Evolutionary conservation across 306 rosid genomes (phyloP), one percentile per base, ranked within the genome.

Genomic region (Fragaria vesca): DNA sequence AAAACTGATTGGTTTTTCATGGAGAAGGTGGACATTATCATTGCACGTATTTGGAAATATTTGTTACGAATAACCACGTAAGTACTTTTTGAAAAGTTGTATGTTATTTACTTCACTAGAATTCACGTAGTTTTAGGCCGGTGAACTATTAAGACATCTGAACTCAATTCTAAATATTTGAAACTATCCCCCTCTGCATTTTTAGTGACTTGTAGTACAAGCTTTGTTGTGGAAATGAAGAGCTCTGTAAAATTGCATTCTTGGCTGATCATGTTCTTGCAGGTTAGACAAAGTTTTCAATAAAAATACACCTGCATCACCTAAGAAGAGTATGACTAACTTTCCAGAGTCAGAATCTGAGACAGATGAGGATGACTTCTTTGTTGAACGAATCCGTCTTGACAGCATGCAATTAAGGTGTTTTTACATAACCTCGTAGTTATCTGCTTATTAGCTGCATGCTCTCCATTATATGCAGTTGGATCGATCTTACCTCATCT

Each of bases 21-120:
- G 96, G 97, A 91, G 95, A 95, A 95, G 86, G 82, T 95, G 87
- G 97, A 95, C 87, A 87, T 91, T 88, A 86, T 92, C 78, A 88
- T 95, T 87, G 87, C 82, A 76, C 88, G 91, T 24, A 68, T 91
- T 21, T 95, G 98, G 98, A 83, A 86, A 71, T 91, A 88, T 88
- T 71, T 95, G 74, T 78, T 91, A 75, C 84, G 85, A 77, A 0
- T 83, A 80, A 86, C 93, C 12, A 85, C 89, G 97, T 90, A 79
- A 81, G 90, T 68, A 28, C 17, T 32, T 79, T 74, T 72, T 57
- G 2, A 32, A 43, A 8, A 21, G 16, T 65, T 58, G 50, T 55
- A 50, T 15, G 50, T 63, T 11, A 24, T 40, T 38, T 38, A 8
- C 26, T 2, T 48, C 3, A 48, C 58, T 48, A 47, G 76, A 72